Base-by-base conservation (phyloP, 805 yeast species). In the Nakazawaea populi region DNA sequence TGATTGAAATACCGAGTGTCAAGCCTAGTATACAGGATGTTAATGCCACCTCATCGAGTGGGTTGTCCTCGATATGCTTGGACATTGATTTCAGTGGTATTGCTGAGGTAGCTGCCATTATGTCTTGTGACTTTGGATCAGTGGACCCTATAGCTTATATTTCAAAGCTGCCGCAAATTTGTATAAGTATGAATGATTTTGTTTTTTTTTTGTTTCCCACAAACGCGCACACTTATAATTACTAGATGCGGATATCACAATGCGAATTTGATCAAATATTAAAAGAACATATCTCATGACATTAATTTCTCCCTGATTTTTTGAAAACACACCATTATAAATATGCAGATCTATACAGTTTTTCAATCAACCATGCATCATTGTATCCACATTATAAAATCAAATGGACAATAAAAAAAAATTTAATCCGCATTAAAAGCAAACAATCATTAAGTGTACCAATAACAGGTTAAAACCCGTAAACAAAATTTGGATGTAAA, bases 21-120 rank as follows among this genome's bases (percentile, higher is more conserved):
- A 62, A 52, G 1, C 85, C 86, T 2, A 80, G 58, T 0, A 61
- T 31, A 14, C 69, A 69, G 0, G 84, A 67, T 1, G 81, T 79
- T 1, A 64, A 50, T 0, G 80, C 65, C 4, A 79, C 65, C 44
- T 69, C 67, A 40, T 74, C 67, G 6, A 75, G 62, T 11, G 76
- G 72, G 53, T 79, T 78, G 28, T 61, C 60, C 6, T 55, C 53
- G 8, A 75, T 50, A 6, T 52, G 42, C 18, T 52, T 50, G 32
- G 11, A 7, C 39, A 39, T 11, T 4, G 37, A 12, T 5, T 27
- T 14, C 12, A 12, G 28, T 5, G 41, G 27, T 10, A 42, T 4
- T 6, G 45, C 9, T 6, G 12, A 8, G 11, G 8, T 32, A 4
- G 35, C 8, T 11, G 11, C 11, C 35, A 32, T 32, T 11, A 9